Base-by-base conservation (phyloP, 2,329 filamentous ascomycete species). In the Lecanicillium sp. region DNA sequence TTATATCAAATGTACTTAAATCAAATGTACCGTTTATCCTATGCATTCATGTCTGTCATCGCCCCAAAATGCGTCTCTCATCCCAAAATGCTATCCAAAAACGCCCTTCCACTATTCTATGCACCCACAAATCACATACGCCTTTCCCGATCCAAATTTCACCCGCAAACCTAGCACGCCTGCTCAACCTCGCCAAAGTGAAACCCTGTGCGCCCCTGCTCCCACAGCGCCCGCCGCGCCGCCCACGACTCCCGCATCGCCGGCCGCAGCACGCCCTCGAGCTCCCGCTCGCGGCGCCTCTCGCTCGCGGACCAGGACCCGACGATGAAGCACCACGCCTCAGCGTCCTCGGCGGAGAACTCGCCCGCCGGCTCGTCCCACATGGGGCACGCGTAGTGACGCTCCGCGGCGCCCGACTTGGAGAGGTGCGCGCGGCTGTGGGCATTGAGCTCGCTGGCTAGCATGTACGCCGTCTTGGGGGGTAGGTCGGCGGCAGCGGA, bases 361-460 rank as follows among this genome's bases (percentile, higher is more conserved):
- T 14, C 30, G 1, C 26, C 21, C 20, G 12, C 14, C 1, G 43
- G 43, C 43, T 46, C 43, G 19, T 46, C 43, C 43, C 43, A 46
- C 33, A 46, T 24, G 33, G 35, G 33, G 12, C 23, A n/a, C 5
- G 33, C 43, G 43, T 32, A 24, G 9, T 21, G 24, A 5, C 43
- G 43, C 26, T 32, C 35, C 15, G n/a, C 43, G 24, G 43, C 33
- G 17, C 33, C 33, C 24, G 43, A 23, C n/a, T 27, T 23, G 43
- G 35, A 23, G 24, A 45, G n/a, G n/a, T n/a, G n/a, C n/a, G n/a
- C n/a, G n/a, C n/a, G n/a, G n/a, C n/a, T 30, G 43, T 30, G 26
- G 4, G 33, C 43, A 35, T 20, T 36, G 43, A 45, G 43, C 43
- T 45, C 33, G 33, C 43, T 29, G 17, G 33, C 43, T 10, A 45